Conservation (phyloP, 495 filamentous ascomycete species). For the Aspergillus ostianus region DNA sequence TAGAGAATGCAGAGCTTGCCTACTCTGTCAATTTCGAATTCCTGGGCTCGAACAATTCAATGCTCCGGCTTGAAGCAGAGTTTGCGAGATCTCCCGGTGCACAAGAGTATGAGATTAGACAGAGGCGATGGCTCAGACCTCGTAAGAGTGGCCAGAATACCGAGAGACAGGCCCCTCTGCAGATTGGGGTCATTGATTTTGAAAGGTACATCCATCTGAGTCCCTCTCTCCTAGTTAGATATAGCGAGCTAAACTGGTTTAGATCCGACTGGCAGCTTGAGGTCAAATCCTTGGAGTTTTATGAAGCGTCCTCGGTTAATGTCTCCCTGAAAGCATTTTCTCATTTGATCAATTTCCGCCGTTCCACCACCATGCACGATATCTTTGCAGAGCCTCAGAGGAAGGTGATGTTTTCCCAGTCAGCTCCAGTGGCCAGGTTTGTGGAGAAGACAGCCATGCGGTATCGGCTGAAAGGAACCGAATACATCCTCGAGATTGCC, state of each 20-base stretch:
- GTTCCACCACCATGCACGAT: constrained; percentile 12
- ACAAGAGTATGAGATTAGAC: constrained; percentile 30
- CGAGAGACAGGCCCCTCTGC: constrained; percentile 27
- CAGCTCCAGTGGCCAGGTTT: constrained; percentile 29
- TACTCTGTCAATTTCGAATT: constrained; percentile 47
- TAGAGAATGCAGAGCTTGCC: constrained; percentile 27
- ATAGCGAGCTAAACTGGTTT: constrained; percentile 8
- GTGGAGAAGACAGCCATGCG: constrained; percentile 51
- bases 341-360: constrained; percentile 24
- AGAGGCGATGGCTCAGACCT: constrained; percentile 36
- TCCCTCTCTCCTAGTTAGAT: not conserved
- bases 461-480: constrained; percentile 45
- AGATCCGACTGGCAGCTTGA: constrained; percentile 43
- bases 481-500: constrained; percentile 55
- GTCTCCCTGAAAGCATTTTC: constrained; percentile 26
- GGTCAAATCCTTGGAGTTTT: constrained; percentile 35
- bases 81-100: constrained; percentile 25
- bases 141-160: constrained; percentile 16
- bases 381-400: constrained; percentile 25
- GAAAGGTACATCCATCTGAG: constrained; percentile 23
- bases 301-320: constrained; percentile 25
- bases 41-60: constrained; percentile 20
- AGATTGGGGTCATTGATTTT: constrained; percentile 37
- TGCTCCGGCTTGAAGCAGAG: constrained; percentile 39
- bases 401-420: constrained; percentile 25